Evolutionary conservation across 257 asterid genomes (phyloP), one percentile per base, ranked within the genome.

Genomic region (Rehmannia glutinosa): DNA sequence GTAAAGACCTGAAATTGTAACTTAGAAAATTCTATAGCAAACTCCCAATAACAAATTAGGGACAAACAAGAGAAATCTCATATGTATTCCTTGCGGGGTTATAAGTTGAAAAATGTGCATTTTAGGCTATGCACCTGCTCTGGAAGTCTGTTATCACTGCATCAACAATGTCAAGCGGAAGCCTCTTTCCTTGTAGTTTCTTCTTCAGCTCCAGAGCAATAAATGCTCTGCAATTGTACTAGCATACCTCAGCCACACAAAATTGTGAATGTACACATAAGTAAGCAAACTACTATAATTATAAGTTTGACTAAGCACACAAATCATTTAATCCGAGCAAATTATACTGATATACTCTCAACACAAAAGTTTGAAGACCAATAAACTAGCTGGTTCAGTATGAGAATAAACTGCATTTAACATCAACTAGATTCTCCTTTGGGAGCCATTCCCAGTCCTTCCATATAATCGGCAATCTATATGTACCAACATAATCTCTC

Each of bases 151-250:
- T 55, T 74, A 92, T 72, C 41, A 92, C 95, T 38, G 80, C 76
- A 68, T 83, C 85, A 72, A 92, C 77, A 66, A 80, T 64, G 54
- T 68, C 83, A 68, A 72, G 71, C 1, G 89, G 83, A 76, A 75
- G 79, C 19, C 60, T 83, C 81, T 81, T 90, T 54, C 81, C 85
- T 43, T 71, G 78, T 47, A 90, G 86, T 71, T 92, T 92, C 79
- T 92, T 90, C 80, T 79, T 84, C 77, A 90, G 83, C 82, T 86
- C 97, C 72, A 68, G 51, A 42, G 94, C 88, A 13, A 97, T 87
- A 76, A 60, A 83, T 69, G 97, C 95, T 79, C 98, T 90, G 82
- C 76, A 81, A 49, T 38, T 25, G 45, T 50, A 60, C 49, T 36
- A 73, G 28, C 75, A 63, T 28, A 32, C 70, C 68, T 74, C 69